Percentiles rank a stretch among this genome's conserved stretches.
phyloP scores from a whole-genome alignment of 108 stramenopile genomes.

The Nitzschia sp. region DNA sequence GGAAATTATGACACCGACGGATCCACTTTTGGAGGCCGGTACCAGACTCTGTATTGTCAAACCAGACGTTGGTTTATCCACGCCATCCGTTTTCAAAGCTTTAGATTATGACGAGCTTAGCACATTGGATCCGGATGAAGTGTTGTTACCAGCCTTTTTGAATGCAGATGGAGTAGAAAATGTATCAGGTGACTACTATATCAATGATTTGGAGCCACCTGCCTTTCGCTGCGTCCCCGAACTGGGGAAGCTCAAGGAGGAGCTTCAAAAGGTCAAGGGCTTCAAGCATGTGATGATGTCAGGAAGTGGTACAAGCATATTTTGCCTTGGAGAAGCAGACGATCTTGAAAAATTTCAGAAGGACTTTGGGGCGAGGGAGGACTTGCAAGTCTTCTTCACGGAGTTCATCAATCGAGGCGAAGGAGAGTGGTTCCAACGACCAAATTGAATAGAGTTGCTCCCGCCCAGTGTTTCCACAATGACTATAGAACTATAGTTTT shows the following conservation, averaged over 20 bases:
- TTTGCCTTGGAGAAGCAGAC: constrained; percentile 77
- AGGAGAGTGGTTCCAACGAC: constrained; percentile 44
- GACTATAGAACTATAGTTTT: too few relatives aligned
- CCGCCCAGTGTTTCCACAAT: too few relatives aligned
- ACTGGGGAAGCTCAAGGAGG: constrained; percentile 62
- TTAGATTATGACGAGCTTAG: constrained; percentile 83
- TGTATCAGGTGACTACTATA: constrained; percentile 55
- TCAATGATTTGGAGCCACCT: constrained; percentile 86
- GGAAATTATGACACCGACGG: constrained; percentile 88
- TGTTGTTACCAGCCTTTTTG: constrained; percentile 62
- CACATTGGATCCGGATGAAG: constrained; percentile 58
- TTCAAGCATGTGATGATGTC: constrained; percentile 88
- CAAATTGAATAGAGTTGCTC: neutral
- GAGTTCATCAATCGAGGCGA: constrained; percentile 61
- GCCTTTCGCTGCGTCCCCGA: constrained; percentile 79
- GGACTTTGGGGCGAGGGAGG: constrained; percentile 56
- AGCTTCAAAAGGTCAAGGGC: constrained; percentile 54
- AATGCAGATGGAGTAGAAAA: constrained; percentile 48
- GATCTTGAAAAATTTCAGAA: constrained; percentile 57
- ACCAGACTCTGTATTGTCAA: constrained; percentile 83
- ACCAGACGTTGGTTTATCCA: constrained; percentile 87
- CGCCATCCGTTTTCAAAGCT: constrained; percentile 89
- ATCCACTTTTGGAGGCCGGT: constrained; percentile 72
- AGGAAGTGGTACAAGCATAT: constrained; percentile 84
- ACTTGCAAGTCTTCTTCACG: constrained; percentile 63